Evolutionary conservation across 345 rosid genomes (phyloP).

Genomic region (Ricinus communis): DNA sequence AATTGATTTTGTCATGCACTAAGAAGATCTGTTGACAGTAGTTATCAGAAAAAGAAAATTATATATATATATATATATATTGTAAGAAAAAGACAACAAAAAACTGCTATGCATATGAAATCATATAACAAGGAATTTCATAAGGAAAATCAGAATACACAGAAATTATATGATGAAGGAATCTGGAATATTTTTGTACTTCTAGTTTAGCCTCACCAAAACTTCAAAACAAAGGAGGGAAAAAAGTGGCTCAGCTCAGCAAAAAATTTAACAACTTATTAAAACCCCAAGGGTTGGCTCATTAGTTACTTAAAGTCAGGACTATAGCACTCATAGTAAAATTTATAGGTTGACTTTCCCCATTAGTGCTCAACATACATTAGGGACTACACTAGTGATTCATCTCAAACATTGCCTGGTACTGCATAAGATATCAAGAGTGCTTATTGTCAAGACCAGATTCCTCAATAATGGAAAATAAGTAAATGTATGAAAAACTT

Average conservation of each 20-base stretch:
- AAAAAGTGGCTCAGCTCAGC: background rate
- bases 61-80: no score
- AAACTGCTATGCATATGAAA: background rate
- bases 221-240: background rate
- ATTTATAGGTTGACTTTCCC: background rate
- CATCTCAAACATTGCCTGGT: background rate
- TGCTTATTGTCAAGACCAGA: background rate
- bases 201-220: background rate
- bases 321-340: background rate
- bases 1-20: background rate
- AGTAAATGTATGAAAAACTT: background rate
- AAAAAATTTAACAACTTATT: background rate
- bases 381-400: background rate
- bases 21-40: background rate
- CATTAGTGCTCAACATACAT: background rate
- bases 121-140: background rate
- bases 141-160: background rate
- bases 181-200: background rate
- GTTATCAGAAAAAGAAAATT: no score
- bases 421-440: background rate
- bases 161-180: background rate
- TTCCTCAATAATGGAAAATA: background rate
- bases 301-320: background rate
- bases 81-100: background rate
- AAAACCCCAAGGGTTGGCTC: background rate